Evolutionary conservation across 345 rosid genomes (phyloP).

Genomic region (Citrus mangshanensis): DNA sequence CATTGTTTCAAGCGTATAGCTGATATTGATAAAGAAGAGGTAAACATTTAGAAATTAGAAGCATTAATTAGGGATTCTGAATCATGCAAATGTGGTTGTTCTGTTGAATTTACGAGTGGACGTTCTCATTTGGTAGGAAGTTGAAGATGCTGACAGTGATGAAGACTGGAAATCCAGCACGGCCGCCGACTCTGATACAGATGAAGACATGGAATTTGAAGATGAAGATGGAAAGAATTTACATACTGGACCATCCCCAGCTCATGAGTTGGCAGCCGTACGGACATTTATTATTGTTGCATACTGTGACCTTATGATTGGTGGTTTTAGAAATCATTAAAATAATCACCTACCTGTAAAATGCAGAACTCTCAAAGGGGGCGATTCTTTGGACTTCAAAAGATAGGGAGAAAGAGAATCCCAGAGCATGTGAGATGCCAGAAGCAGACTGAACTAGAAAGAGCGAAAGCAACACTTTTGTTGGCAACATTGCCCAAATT

Average conservation of each 20-base stretch:
- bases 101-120: constrained; percentile 7
- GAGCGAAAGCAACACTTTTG: constrained; percentile 77
- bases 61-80: background rate
- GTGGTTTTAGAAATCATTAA: background rate
- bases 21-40: constrained; percentile 61
- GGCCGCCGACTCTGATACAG: constrained; percentile 48
- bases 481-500: constrained; percentile 82
- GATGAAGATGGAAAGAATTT: constrained; percentile 38
- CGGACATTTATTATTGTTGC: constrained; percentile 13
- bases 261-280: constrained; percentile 62
- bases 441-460: constrained; percentile 83
- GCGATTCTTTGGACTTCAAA: constrained; percentile 75
- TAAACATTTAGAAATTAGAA: constrained; percentile 18
- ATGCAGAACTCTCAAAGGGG: constrained; percentile 74
- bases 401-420: constrained; percentile 75
- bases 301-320: constrained; percentile 14
- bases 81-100: constrained; percentile 2
- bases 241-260: constrained; percentile 31
- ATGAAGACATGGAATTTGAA: constrained; percentile 60
- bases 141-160: constrained; percentile 58
- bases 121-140: constrained; percentile 35
- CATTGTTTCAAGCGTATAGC: constrained; percentile 84
- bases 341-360: constrained; percentile 13
- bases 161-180: constrained; percentile 64
- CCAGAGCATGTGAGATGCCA: constrained; percentile 89